phyloP scores from a whole-genome alignment of 148 eudicot genomes.

The Oxyria digyna region DNA sequence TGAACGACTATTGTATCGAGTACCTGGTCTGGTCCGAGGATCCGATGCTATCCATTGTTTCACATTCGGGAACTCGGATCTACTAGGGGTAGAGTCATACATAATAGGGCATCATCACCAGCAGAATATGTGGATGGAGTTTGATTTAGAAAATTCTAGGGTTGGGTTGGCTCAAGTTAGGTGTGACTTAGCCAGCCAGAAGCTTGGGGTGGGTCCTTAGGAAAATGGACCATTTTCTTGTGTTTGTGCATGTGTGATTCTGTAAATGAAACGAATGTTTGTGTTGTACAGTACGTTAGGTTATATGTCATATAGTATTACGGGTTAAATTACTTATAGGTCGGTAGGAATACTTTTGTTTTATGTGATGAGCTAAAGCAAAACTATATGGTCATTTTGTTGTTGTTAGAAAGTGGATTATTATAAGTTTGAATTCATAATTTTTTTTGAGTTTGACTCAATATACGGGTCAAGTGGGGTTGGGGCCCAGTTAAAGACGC shows the following conservation, averaged over 20 bases:
- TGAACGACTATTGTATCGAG: slow-evolving; percentile 49
- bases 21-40: slow-evolving; percentile 39
- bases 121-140: slow-evolving; percentile 88
- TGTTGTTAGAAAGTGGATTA: too few species aligned
- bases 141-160: slow-evolving; percentile 58
- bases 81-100: slow-evolving; percentile 56
- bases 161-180: slow-evolving; percentile 64
- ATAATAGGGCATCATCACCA: slow-evolving; percentile 88
- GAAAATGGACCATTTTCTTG: background rate
- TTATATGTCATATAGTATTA: too few species aligned
- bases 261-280: too few species aligned
- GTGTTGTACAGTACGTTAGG: too few species aligned
- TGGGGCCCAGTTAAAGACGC: too few species aligned
- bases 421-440: too few species aligned
- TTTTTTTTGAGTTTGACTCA: too few species aligned
- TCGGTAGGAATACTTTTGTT: too few species aligned
- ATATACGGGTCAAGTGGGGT: too few species aligned
- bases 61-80: slow-evolving; percentile 76
- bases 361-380: too few species aligned
- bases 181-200: slow-evolving; percentile 68
- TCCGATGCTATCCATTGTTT: slow-evolving; percentile 55
- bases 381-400: too few species aligned
- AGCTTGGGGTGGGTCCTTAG: slow-evolving; percentile 31
- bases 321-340: too few species aligned
- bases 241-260: background rate